These are phyloP conservation scores for Amylostereum areolatum DNA, from an alignment of 1,284 basidiomycete genomes.

Conservation along the genomic window DNA sequence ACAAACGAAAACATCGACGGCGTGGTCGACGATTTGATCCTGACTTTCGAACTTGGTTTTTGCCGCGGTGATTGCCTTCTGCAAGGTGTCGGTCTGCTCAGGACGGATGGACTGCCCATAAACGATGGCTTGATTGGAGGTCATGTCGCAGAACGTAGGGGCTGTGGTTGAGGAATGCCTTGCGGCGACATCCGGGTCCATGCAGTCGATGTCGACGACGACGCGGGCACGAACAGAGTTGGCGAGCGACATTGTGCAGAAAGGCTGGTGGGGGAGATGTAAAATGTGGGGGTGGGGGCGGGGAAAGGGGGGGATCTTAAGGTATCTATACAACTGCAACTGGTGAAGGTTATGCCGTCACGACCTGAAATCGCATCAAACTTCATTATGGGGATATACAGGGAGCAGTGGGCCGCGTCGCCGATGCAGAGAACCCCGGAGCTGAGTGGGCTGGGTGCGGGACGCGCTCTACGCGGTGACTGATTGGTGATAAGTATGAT, in stretches of 20 bases:
- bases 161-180: conserved; percentile 24
- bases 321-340: too few species aligned
- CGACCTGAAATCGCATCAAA: too few species aligned
- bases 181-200: conserved; percentile 37
- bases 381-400: too few species aligned
- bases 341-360: too few species aligned
- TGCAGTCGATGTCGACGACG: conserved; percentile 44
- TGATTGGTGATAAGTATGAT: too few species aligned
- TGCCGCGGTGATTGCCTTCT: conserved; percentile 28
- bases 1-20: conserved; percentile 35
- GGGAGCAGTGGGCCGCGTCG: too few species aligned
- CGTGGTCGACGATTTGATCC: conserved; percentile 29
- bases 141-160: conserved; percentile 41
- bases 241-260: conserved; percentile 23
- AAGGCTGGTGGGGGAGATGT: too few species aligned
- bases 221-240: conserved; percentile 30
- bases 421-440: too few species aligned
- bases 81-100: conserved; percentile 27
- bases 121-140: conserved; percentile 45
- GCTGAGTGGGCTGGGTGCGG: too few species aligned
- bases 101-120: conserved; percentile 29
- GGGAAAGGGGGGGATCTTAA: too few species aligned
- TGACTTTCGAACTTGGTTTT: conserved; percentile 13
- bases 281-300: too few species aligned
- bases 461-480: too few species aligned